phyloP scores from a whole-genome alignment of 1,284 basidiomycete species.

The Trichosporon ovoides region DNA sequence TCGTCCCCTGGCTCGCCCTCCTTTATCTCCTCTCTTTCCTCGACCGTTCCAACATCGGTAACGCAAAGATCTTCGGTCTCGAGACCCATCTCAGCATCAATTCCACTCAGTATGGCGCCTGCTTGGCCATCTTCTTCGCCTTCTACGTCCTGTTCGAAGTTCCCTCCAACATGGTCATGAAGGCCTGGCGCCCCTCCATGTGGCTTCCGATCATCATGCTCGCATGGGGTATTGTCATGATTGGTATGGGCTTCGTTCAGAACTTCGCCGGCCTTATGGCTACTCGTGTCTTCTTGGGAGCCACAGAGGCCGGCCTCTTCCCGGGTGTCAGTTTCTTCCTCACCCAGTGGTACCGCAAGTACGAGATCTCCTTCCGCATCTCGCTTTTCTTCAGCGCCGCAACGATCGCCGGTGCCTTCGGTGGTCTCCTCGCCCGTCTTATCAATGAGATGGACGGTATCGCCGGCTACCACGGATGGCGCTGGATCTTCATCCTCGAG shows the following conservation, averaged over 20 bases:
- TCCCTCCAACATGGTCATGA: conserved; percentile 58
- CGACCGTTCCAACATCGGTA: conserved; percentile 70
- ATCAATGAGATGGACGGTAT: conserved; percentile 47
- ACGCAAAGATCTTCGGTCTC: conserved; percentile 43
- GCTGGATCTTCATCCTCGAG: conserved; percentile 73
- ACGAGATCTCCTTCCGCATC: conserved; percentile 37
- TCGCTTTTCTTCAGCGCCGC: conserved; percentile 45
- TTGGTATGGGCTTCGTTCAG: conserved; percentile 42
- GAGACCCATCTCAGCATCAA: conserved; percentile 27
- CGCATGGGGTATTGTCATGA: conserved; percentile 47
- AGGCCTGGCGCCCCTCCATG: conserved; percentile 26
- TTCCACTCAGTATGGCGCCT: conserved; percentile 24
- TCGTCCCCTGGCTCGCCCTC: conserved; percentile 46
- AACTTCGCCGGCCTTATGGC: conserved; percentile 42
- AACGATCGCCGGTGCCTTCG: conserved; percentile 46
- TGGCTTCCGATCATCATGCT: conserved; percentile 32
- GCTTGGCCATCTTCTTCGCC: conserved; percentile 54
- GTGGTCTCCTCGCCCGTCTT: conserved; percentile 43
- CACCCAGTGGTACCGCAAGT: conserved; percentile 34
- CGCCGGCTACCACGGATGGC: conserved; percentile 39
- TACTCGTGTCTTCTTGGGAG: conserved; percentile 40
- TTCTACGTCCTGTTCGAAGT: conserved; percentile 65
- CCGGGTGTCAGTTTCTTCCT: conserved; percentile 38
- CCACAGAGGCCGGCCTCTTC: conserved; percentile 39
- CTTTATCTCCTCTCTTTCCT: conserved; percentile 64